These are phyloP conservation scores for Neonectria hederae DNA, from an alignment of 2,329 filamentous ascomycete genomes.

Conservation along the genomic window DNA sequence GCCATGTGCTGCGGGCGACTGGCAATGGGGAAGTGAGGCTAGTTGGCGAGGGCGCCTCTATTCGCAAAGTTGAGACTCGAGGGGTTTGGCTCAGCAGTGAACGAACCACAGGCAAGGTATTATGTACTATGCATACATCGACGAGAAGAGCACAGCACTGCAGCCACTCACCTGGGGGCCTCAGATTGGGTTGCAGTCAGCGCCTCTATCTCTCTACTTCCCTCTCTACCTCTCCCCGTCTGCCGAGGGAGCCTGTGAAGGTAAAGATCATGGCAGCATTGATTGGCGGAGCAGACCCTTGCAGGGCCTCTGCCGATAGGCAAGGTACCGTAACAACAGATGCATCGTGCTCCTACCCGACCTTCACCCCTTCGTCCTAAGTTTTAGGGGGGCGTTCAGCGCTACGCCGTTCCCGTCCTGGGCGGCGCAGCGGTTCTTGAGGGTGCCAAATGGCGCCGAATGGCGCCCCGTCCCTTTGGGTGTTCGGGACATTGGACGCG, in stretches of 20 bases:
- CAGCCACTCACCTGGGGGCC: neutral
- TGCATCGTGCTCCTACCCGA: neutral
- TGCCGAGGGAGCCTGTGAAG: neutral
- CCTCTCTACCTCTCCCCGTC: too few species aligned
- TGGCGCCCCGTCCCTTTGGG: neutral
- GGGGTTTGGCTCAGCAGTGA: neutral
- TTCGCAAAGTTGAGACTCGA: neutral
- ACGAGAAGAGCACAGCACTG: neutral
- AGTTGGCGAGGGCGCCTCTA: neutral
- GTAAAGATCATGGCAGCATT: constrained; percentile 1
- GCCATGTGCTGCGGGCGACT: neutral
- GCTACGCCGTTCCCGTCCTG: neutral
- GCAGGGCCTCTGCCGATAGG: constrained; percentile 1
- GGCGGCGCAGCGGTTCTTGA: neutral
- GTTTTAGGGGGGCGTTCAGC: constrained; percentile 5
- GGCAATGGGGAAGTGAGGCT: neutral
- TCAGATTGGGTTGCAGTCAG: constrained; percentile 13
- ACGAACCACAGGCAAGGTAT: neutral
- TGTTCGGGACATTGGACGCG: neutral
- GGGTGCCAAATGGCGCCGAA: neutral
- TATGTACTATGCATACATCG: too few species aligned
- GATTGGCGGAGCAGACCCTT: constrained; percentile 6
- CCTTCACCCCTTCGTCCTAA: constrained; percentile 10
- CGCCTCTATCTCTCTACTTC: neutral
- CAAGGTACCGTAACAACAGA: too few species aligned